These are phyloP conservation scores for Schwanniomyces vanrijiae DNA, from an alignment of 805 yeast genomes.

Conservation along the genomic window DNA sequence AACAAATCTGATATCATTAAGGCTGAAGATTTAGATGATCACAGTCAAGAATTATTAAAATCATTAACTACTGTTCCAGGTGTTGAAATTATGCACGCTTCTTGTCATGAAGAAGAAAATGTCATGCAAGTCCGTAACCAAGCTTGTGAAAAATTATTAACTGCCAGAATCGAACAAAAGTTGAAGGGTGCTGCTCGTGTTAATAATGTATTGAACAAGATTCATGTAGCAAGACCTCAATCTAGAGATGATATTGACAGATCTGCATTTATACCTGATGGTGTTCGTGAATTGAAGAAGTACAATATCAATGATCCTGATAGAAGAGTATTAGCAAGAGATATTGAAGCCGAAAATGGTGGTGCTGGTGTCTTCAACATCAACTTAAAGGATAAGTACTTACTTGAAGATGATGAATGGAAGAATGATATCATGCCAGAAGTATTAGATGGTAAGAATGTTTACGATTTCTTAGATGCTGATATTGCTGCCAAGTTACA, in stretches of 20 bases:
- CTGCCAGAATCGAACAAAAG: constrained; percentile 95
- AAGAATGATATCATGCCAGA: constrained; percentile 97
- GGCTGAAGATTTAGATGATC: constrained; percentile 79
- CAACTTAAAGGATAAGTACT: constrained; percentile 87
- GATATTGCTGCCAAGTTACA: constrained; percentile 91
- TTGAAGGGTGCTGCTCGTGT: constrained; percentile 90
- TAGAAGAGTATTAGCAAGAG: constrained; percentile 79
- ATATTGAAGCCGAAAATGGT: constrained; percentile 91
- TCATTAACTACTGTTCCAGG: constrained; percentile 67
- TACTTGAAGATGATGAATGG: constrained; percentile 96
- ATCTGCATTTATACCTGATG: constrained; percentile 80
- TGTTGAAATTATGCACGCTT: constrained; percentile 89
- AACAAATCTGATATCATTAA: constrained; percentile 91
- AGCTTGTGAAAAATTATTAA: constrained; percentile 94
- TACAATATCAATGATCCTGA: constrained; percentile 81
- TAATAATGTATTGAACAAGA: constrained; percentile 85
- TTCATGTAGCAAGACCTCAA: constrained; percentile 90
- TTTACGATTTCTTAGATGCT: constrained; percentile 95
- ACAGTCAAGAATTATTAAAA: constrained; percentile 68
- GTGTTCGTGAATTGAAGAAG: constrained; percentile 56
- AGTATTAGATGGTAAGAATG: constrained; percentile 91
- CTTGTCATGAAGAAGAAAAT: constrained; percentile 92
- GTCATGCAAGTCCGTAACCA: constrained; percentile 94
- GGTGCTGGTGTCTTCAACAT: constrained; percentile 98
- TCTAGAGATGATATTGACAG: constrained; percentile 85